phyloP scores from a whole-genome alignment of 805 yeast species.

The Scheffersomyces stipitis region DNA sequence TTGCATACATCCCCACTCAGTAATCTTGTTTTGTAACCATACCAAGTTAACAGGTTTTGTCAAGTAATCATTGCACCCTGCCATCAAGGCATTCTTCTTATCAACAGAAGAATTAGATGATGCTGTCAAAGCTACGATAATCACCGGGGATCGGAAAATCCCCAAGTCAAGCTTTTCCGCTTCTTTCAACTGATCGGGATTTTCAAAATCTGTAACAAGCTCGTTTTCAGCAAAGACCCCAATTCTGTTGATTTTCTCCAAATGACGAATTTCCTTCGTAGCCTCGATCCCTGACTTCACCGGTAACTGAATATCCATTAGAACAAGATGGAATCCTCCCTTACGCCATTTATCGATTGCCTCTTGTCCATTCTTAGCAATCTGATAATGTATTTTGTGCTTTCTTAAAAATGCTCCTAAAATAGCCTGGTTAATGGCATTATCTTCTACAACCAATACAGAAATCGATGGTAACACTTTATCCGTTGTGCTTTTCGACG shows the following conservation, averaged over 20 bases:
- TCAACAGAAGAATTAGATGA: slow-evolving; percentile 77
- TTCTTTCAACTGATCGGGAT: slow-evolving; percentile 26
- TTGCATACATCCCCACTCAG: slow-evolving; percentile 99
- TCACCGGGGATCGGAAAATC: slow-evolving; percentile 89
- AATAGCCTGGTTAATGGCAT: slow-evolving; percentile 89
- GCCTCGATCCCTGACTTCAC: slow-evolving; percentile 96
- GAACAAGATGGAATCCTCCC: slow-evolving; percentile 91
- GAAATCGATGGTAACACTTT: slow-evolving; percentile 86
- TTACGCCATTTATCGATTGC: slow-evolving; percentile 92
- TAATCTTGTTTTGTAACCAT: slow-evolving; percentile 91
- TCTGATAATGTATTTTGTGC: slow-evolving; percentile 77
- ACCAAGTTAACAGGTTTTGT: slow-evolving; percentile 94
- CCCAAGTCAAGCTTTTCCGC: slow-evolving; percentile 59
- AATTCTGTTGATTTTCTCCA: slow-evolving; percentile 77
- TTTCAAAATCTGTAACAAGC: slow-evolving; percentile 18
- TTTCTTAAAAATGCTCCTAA: slow-evolving; percentile 84
- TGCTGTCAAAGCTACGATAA: slow-evolving; percentile 95
- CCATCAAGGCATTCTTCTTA: slow-evolving; percentile 86
- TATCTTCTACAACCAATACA: slow-evolving; percentile 94
- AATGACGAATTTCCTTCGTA: slow-evolving; percentile 82
- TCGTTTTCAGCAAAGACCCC: slow-evolving; percentile 59
- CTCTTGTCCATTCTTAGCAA: slow-evolving; percentile 92
- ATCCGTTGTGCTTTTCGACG: slow-evolving; percentile 40
- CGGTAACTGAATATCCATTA: slow-evolving; percentile 97
- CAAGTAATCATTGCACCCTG: slow-evolving; percentile 95